Percentiles rank a stretch among this genome's conserved stretches.
phyloP scores from a whole-genome alignment of 768 basidiomycete genomes.

The Boletus subcaerulescens region DNA sequence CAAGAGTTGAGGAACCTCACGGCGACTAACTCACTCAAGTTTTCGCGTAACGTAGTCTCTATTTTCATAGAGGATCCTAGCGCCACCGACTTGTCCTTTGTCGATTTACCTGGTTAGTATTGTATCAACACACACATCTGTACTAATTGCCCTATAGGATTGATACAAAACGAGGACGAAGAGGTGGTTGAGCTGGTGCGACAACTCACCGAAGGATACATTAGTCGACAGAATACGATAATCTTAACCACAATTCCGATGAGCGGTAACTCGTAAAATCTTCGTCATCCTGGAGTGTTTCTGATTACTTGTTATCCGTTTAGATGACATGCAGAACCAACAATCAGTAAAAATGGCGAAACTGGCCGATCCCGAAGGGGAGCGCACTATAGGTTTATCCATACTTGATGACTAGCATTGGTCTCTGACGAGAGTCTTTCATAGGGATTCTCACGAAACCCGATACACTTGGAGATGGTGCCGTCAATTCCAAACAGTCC shows the following conservation, averaged over 20 bases:
- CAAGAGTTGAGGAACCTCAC: slow-evolving; percentile 27
- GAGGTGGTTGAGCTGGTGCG: slow-evolving; percentile 45
- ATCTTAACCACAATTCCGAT: slow-evolving; percentile 68
- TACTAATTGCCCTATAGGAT: slow-evolving; percentile 34
- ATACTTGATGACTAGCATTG: not conserved
- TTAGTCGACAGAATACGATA: slow-evolving; percentile 49
- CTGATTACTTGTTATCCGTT: not conserved
- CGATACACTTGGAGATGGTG: slow-evolving; percentile 48
- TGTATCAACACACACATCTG: not conserved
- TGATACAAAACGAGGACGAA: slow-evolving; percentile 53
- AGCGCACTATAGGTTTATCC: slow-evolving; percentile 57
- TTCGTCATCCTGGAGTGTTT: not conserved
- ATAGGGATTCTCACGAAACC: slow-evolving; percentile 71
- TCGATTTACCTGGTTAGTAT: slow-evolving; percentile 51
- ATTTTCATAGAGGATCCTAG: slow-evolving; percentile 44
- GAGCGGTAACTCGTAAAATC: slow-evolving; percentile 40
- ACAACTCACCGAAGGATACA: slow-evolving; percentile 46
- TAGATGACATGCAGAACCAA: slow-evolving; percentile 71
- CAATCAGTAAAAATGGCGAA: slow-evolving; percentile 52
- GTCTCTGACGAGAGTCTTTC: not conserved
- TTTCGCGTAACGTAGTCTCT: slow-evolving; percentile 52
- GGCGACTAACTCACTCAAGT: slow-evolving; percentile 29
- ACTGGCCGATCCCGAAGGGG: slow-evolving; percentile 49
- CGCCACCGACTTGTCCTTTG: slow-evolving; percentile 48
- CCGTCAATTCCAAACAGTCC: slow-evolving; percentile 34